Percentiles rank a stretch among this genome's conserved stretches.
Conservation (phyloP, 306 rosid genomes). For the Rubus parviflorus region DNA sequence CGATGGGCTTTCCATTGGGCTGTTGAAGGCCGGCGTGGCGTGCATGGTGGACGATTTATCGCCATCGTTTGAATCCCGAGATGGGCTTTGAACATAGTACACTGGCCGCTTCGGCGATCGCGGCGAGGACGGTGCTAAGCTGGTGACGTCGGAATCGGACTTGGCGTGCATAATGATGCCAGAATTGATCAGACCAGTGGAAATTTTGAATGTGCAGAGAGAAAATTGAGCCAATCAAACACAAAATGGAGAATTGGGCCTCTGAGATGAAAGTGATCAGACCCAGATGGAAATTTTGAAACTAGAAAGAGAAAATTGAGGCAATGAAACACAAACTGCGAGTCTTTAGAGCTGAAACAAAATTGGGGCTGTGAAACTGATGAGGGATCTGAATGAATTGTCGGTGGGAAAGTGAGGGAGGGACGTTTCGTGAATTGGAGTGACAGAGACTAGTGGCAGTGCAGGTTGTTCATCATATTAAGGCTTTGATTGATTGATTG, state of each 20-base stretch:
- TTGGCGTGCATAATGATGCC: slow-evolving; percentile 53
- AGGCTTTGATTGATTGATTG: slow-evolving; percentile 10
- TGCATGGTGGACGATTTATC: slow-evolving; percentile 62
- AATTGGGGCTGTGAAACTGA: neutral
- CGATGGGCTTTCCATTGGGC: slow-evolving; percentile 69
- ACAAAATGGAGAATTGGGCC: neutral
- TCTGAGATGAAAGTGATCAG: neutral
- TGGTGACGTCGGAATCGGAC: slow-evolving; percentile 76
- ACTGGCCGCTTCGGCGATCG: slow-evolving; percentile 62
- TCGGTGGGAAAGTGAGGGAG: neutral
- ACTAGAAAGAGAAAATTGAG: neutral
- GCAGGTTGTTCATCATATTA: neutral
- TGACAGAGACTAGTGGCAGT: neutral
- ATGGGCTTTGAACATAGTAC: slow-evolving; percentile 79
- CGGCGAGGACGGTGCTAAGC: slow-evolving; percentile 61
- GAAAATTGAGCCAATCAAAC: neutral
- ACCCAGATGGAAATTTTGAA: neutral
- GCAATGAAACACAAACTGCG: neutral
- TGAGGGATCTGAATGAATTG: neutral
- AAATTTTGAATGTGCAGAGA: neutral
- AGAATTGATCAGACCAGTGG: neutral
- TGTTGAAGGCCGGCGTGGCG: slow-evolving; percentile 49
- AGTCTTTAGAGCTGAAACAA: neutral
- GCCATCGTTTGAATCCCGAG: slow-evolving; percentile 76
- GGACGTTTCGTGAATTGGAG: slow-evolving; percentile 6